Evolutionary conservation across 495 filamentous ascomycete genomes (phyloP).

Genomic region (Xylaria intraflava): DNA sequence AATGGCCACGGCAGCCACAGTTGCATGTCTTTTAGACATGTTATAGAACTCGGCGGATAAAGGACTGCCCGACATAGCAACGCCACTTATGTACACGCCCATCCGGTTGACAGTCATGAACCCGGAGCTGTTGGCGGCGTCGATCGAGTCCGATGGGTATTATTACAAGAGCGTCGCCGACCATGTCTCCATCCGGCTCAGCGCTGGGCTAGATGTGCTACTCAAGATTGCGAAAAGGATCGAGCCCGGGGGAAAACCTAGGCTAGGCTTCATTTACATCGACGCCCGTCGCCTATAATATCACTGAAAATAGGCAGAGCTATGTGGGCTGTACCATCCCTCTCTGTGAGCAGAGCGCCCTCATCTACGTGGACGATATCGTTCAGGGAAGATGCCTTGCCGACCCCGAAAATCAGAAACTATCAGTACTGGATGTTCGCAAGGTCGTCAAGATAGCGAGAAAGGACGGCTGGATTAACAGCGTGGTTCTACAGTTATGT

Average conservation of each 20-base stretch:
- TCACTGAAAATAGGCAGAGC: slow-evolving; percentile 6
- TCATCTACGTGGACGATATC: slow-evolving; percentile 9
- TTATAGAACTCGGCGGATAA: slow-evolving; percentile 17
- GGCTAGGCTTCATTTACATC: slow-evolving; percentile 10
- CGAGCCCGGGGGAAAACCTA: not conserved
- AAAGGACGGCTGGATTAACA: slow-evolving; percentile 39
- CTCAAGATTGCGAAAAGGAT: not conserved
- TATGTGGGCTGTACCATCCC: slow-evolving; percentile 4
- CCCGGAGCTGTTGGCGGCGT: slow-evolving; percentile 1
- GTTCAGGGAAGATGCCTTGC: slow-evolving; percentile 10
- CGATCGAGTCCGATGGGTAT: slow-evolving; percentile 4
- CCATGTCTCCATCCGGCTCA: slow-evolving; percentile 2
- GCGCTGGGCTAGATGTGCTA: slow-evolving; percentile 3
- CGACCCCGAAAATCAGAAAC: slow-evolving; percentile 6
- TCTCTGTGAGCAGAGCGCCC: slow-evolving; percentile 4
- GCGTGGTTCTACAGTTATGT: slow-evolving; percentile 45
- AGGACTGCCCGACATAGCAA: slow-evolving; percentile 32
- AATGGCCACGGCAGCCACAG: too few species aligned
- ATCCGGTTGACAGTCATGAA: slow-evolving; percentile 8
- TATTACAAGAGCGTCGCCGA: not conserved
- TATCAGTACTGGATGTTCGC: slow-evolving; percentile 11
- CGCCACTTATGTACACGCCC: slow-evolving; percentile 21
- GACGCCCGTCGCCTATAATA: too few species aligned
- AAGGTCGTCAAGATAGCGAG: slow-evolving; percentile 41
- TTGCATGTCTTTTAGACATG: slow-evolving; percentile 12